Percentiles rank a stretch among this genome's conserved stretches.
Conservation (phyloP, 495 filamentous ascomycete species). For the Letharia lupina region DNA sequence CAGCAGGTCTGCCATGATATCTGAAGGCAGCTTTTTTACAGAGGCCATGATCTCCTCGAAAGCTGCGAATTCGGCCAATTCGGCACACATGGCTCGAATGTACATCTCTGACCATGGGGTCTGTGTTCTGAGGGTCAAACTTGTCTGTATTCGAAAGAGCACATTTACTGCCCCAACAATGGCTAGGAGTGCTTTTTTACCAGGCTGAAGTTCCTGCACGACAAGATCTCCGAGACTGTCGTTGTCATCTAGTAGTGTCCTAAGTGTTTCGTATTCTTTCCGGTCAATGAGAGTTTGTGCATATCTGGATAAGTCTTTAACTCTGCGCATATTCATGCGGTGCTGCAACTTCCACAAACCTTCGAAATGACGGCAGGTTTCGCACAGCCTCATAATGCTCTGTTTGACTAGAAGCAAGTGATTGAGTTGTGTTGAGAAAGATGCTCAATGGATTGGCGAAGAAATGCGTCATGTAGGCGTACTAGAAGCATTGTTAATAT, state of each 20-base stretch:
- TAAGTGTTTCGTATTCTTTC: slow-evolving; percentile 34
- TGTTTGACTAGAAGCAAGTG: slow-evolving; percentile 26
- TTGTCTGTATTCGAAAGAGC: slow-evolving; percentile 38
- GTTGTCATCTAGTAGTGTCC: slow-evolving; percentile 46
- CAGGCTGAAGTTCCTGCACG: slow-evolving; percentile 29
- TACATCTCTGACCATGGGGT: slow-evolving; percentile 46
- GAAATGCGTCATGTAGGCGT: slow-evolving; percentile 92
- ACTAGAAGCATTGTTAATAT: slow-evolving; percentile 42
- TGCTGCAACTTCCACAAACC: slow-evolving; percentile 30
- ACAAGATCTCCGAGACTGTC: slow-evolving; percentile 35
- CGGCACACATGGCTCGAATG: slow-evolving; percentile 48
- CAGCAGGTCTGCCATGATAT: slow-evolving; percentile 20
- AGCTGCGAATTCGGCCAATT: slow-evolving; percentile 41
- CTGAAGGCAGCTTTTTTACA: slow-evolving; percentile 44
- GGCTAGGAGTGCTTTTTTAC: slow-evolving; percentile 36
- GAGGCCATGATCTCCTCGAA: slow-evolving; percentile 48
- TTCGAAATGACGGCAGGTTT: slow-evolving; percentile 71
- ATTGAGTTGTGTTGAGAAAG: slow-evolving; percentile 41
- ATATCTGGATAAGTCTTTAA: slow-evolving; percentile 27
- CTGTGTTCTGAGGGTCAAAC: slow-evolving; percentile 34
- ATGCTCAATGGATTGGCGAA: slow-evolving; percentile 83
- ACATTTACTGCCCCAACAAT: slow-evolving; percentile 41
- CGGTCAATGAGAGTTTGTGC: slow-evolving; percentile 41
- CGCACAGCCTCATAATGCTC: slow-evolving; percentile 68
- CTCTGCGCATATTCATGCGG: neutral